These are phyloP conservation scores for Dendrostoma leiphaemia DNA, from an alignment of 2,329 filamentous ascomycete genomes.

Conservation along the genomic window DNA sequence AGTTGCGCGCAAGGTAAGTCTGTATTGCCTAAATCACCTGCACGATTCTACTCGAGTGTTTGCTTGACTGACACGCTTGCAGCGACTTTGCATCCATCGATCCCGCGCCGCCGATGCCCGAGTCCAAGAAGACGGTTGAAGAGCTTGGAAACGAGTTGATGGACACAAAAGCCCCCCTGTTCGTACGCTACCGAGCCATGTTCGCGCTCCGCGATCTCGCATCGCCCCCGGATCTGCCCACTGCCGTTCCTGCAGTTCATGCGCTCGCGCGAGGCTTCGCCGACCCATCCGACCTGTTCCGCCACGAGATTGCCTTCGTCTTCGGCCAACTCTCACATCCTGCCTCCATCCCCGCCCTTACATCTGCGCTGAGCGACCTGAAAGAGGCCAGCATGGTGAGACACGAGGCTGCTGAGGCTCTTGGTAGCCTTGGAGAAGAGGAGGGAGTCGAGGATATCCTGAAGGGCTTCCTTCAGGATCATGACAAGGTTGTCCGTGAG, in stretches of 20 bases:
- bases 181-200: constrained; percentile 95
- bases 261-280: constrained; percentile 82
- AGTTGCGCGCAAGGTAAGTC: constrained; percentile 74
- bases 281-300: constrained; percentile 88
- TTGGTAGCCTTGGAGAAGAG: constrained; percentile 91
- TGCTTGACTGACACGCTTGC: constrained; percentile 28
- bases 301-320: constrained; percentile 97
- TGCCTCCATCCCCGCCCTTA: constrained; percentile 90
- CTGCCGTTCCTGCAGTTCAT: constrained; percentile 81
- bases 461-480: constrained; percentile 80
- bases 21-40: not conserved
- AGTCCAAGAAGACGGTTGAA: constrained; percentile 66
- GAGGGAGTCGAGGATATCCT: constrained; percentile 87
- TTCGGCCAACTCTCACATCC: constrained; percentile 96
- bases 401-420: constrained; percentile 93
- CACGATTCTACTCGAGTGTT: not conserved
- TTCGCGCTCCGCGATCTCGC: constrained; percentile 94
- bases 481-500: constrained; percentile 90
- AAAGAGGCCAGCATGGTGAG: constrained; percentile 94
- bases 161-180: constrained; percentile 76
- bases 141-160: constrained; percentile 76
- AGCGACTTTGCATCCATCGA: constrained; percentile 97
- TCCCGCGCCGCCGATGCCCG: constrained; percentile 83
- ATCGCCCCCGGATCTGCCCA: constrained; percentile 86
- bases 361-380: constrained; percentile 71